Evolutionary conservation across 73 alveolate species (phyloP).

Genomic region (Paramecium caudatum): DNA sequence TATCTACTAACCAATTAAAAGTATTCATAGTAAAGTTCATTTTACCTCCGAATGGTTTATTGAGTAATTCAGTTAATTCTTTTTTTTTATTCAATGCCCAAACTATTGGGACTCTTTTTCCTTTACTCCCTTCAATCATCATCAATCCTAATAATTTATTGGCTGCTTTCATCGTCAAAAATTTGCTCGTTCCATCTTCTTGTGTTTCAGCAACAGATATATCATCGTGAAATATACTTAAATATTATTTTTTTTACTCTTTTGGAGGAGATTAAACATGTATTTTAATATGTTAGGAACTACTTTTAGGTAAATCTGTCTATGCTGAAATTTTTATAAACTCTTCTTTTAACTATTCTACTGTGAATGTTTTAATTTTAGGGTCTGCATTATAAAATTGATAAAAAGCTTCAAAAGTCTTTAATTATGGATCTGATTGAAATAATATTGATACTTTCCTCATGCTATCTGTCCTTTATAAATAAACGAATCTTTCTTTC

Average conservation of each 20-base stretch:
- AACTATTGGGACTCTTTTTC: conserved; percentile 52
- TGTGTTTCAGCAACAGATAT: background rate
- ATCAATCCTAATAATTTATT: conserved; percentile 55
- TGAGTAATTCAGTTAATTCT: conserved; percentile 11
- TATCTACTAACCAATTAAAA: conserved; percentile 59
- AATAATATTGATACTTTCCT: background rate
- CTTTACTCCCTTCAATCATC: conserved; percentile 47
- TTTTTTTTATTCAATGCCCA: conserved; percentile 43
- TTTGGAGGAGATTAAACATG: background rate
- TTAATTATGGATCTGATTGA: background rate
- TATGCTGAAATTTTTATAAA: background rate
- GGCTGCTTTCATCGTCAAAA: conserved; percentile 63
- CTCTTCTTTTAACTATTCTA: background rate
- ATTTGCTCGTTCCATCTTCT: conserved; percentile 59
- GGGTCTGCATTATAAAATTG: conserved; percentile 3
- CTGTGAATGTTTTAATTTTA: background rate
- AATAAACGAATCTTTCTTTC: conserved; percentile 52
- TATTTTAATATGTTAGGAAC: background rate
- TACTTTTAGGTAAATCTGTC: background rate
- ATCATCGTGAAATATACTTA: too few relatives aligned
- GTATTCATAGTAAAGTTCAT: conserved; percentile 21
- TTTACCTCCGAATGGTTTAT: conserved; percentile 70
- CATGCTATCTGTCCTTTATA: conserved; percentile 31
- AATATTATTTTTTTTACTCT: too few relatives aligned
- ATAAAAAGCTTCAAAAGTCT: conserved; percentile 56